Evolutionary conservation across 192 early-diverging fungal species (phyloP), one percentile per base, ranked within the genome.

Genomic region (Neocallimastix lanati): DNA sequence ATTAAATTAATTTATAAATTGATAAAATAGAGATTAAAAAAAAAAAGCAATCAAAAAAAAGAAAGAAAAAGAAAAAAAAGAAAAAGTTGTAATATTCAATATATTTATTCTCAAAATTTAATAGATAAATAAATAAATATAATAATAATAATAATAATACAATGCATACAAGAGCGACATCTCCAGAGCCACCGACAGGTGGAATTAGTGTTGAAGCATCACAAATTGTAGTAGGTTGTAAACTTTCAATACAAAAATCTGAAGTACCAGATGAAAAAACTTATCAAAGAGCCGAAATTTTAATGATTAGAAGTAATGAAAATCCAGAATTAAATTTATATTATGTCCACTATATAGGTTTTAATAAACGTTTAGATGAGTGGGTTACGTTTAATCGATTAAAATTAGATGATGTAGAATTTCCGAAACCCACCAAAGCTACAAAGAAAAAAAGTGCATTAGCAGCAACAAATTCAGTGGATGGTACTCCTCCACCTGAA

Each of bases 331-430:
- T 67, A 67, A 67, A 67, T 67, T n/a, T 67, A n/a, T 97, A 94
- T 82, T 99, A 99, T 84, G 95, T 99, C 18, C 97, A 99, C 83
- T 97, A 96, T 82, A 90, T 96, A 11, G 92, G 94, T 78, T 98
- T 94, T 86, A 99, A 99, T 90, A 99, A 99, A 84, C 94, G 98
- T 27, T 86, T 99, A 77, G 98, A 99, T 86, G 96, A 97, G 83
- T 98, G 96, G 98, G 93, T 99, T 3, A 29, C 84, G 0, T 84
- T 90, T 4, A 84, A 88, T 12, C 87, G 93, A 21, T 85, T 93
- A 29, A 88, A 93, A 30, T 83, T 94, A 76, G 82, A 87, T 37
- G 91, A 88, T 1, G 90, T 94, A 29, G 89, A 91, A 77, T 92
- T 88, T 78, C 94, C 92, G 0, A 93, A 92, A 81, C 80, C 84